phyloP scores from a whole-genome alignment of 2,329 filamentous ascomycete species.

The Polychaeton citri region DNA sequence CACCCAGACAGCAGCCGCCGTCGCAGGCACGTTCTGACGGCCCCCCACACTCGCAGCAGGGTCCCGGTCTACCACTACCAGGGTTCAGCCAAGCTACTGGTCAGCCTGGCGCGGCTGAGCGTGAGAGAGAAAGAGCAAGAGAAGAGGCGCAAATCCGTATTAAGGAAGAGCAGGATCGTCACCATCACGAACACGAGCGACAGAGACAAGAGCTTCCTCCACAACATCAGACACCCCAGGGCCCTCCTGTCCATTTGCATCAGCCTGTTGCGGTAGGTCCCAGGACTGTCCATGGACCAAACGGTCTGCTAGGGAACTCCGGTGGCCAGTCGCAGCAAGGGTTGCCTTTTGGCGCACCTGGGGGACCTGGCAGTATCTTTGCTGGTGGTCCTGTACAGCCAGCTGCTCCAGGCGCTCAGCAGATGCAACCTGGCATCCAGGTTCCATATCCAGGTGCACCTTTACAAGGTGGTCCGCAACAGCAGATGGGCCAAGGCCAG shows the following conservation, averaged over 20 bases:
- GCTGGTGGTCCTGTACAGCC: constrained; percentile 57
- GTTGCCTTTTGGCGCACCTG: constrained; percentile 44
- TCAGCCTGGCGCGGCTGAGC: constrained; percentile 23
- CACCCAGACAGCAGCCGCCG: constrained; percentile 25
- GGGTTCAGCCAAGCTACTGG: constrained; percentile 31
- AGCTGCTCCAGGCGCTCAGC: constrained; percentile 31
- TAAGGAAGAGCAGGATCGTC: constrained; percentile 49
- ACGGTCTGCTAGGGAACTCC: constrained; percentile 59
- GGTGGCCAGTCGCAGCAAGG: constrained; percentile 33
- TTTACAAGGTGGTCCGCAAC: constrained; percentile 11
- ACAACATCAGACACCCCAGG: constrained; percentile 75
- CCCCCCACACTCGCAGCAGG: constrained; percentile 22
- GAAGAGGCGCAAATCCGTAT: constrained; percentile 42
- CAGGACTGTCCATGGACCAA: constrained; percentile 83
- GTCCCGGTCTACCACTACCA: constrained; percentile 29
- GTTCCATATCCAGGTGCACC: constrained; percentile 30
- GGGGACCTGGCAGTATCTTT: constrained; percentile 52
- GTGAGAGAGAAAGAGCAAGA: constrained; percentile 37
- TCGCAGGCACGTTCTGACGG: constrained; percentile 14
- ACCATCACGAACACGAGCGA: constrained; percentile 50
- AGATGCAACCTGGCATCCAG: constrained; percentile 32
- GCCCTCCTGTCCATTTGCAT: constrained; percentile 71
- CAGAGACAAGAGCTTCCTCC: constrained; percentile 56
- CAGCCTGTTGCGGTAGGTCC: constrained; percentile 72
- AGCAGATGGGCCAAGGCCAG: constrained; percentile 32